Conservation (phyloP, 1,284 basidiomycete species). For the Tylopilus microsporus region DNA sequence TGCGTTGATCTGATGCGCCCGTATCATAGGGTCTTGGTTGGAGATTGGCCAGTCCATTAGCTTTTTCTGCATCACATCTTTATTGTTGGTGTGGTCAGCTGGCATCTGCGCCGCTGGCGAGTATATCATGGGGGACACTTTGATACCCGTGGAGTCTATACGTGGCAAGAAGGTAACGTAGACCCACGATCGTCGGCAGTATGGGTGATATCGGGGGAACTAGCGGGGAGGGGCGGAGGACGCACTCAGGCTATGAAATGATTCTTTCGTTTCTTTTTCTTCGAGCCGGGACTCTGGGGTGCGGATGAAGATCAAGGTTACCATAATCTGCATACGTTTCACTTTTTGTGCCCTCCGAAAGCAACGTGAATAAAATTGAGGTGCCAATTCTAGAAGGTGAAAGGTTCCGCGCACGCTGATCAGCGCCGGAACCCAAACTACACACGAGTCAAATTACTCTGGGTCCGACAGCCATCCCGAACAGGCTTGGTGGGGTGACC, state of each 20-base stretch:
- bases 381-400: neutral
- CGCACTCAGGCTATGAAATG: slow-evolving; percentile 1
- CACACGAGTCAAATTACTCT: slow-evolving; percentile 4
- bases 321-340: slow-evolving; percentile 6
- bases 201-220: slow-evolving; percentile 1
- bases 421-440: neutral
- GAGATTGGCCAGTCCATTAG: slow-evolving; percentile 87
- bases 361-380: slow-evolving; percentile 1
- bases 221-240: neutral
- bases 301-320: neutral
- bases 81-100: slow-evolving; percentile 75
- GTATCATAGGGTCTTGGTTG: slow-evolving; percentile 67
- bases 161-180: slow-evolving; percentile 25
- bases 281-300: neutral
- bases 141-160: slow-evolving; percentile 19
- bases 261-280: neutral
- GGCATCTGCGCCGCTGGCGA: slow-evolving; percentile 69
- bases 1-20: slow-evolving; percentile 14
- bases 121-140: slow-evolving; percentile 48
- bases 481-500: neutral
- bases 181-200: slow-evolving; percentile 24
- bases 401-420: slow-evolving; percentile 2
- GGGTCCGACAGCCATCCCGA: neutral
- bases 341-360: neutral
- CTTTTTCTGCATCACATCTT: slow-evolving; percentile 82